Evolutionary conservation across 345 rosid species (phyloP), one percentile per base, ranked within the genome.

Genomic region (Hirschfeldia incana): DNA sequence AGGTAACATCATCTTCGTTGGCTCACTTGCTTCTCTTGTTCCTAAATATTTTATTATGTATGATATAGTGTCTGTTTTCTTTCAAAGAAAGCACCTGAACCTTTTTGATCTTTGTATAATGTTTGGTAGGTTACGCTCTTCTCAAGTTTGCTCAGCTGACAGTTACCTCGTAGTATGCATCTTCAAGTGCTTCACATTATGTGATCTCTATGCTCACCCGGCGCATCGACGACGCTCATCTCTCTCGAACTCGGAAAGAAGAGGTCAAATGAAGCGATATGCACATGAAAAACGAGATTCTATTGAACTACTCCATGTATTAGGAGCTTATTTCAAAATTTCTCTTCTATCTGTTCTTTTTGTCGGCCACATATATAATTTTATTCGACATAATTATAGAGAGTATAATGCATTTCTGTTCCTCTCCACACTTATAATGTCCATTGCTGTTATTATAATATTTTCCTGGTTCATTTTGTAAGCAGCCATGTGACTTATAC

Each of bases 151-250:
- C 96, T 78, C 97, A 92, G 75, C 90, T 93, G 77, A 85, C 89
- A 3, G 97, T 90, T 72, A 90, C 96, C 28, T 92, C 99, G 17
- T 93, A 91, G 77, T 94, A 91, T 62, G 89, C 98, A 74, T 86
- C 98, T 74, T 90, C 98, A 61, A 94, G 98, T 81, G 97, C 90
- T 39, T 90, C 98, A 55, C 96, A 92, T 84, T 88, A 92, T 84
- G 89, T 90, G 76, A 85, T 94, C 76, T 94, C 98, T 42, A 82
- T 87, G 70, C 84, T 92, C 75, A 94, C 98, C 3, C 92, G 94
- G 63, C 87, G 77, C 58, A 83, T 91, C 32, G 98, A 94, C 73
- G 94, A 91, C 77, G 34, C 81, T 27, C 90, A 87, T 77, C 78
- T 73, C 73, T 85, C 91, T 61, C 76, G 65, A 65, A 67, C 80